A percentile compares a stretch with the other conserved stretches of the same genome.
phyloP scores from a whole-genome alignment of 495 filamentous ascomycete species.

The Trichoderma erinaceum region DNA sequence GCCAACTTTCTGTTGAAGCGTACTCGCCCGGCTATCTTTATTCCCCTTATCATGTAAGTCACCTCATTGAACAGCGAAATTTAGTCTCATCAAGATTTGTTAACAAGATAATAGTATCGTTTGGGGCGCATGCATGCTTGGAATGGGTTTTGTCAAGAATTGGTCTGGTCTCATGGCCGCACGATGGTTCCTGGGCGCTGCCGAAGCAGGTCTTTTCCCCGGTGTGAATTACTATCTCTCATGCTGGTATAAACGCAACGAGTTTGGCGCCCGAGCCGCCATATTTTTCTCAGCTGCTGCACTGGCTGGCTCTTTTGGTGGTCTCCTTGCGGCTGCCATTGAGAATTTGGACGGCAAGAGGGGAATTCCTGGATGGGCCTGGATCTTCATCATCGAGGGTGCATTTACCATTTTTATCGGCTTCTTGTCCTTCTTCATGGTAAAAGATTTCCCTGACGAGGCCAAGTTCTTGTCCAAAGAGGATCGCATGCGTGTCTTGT shows the following conservation, averaged over 20 bases:
- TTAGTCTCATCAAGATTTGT: conserved; percentile 15
- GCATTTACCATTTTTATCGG: conserved; percentile 70
- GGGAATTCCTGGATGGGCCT: conserved; percentile 65
- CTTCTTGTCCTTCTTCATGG: conserved; percentile 71
- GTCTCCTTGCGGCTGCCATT: conserved; percentile 73
- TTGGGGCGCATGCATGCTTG: conserved; percentile 75
- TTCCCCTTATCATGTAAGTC: conserved; percentile 63
- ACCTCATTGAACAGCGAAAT: conserved; percentile 10
- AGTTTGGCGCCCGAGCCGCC: conserved; percentile 58
- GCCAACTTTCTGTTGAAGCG: conserved; percentile 85
- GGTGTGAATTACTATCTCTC: conserved; percentile 85
- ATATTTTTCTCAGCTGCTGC: conserved; percentile 91
- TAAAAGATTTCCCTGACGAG: conserved; percentile 82
- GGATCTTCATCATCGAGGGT: conserved; percentile 82
- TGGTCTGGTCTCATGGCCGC: conserved; percentile 75
- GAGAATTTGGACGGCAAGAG: conserved; percentile 66
- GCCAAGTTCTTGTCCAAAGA: conserved; percentile 67
- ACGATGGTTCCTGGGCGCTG: conserved; percentile 77
- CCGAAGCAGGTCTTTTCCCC: conserved; percentile 80
- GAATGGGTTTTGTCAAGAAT: conserved; percentile 76
- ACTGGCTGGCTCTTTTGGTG: conserved; percentile 79
- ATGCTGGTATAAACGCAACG: conserved; percentile 78
- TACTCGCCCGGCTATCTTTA: conserved; percentile 49
- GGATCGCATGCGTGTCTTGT: conserved; percentile 69
- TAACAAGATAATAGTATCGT: conserved; percentile 29